Conservation (phyloP, 176 grass and related monocot genomes). For the Paspalum vaginatum region DNA sequence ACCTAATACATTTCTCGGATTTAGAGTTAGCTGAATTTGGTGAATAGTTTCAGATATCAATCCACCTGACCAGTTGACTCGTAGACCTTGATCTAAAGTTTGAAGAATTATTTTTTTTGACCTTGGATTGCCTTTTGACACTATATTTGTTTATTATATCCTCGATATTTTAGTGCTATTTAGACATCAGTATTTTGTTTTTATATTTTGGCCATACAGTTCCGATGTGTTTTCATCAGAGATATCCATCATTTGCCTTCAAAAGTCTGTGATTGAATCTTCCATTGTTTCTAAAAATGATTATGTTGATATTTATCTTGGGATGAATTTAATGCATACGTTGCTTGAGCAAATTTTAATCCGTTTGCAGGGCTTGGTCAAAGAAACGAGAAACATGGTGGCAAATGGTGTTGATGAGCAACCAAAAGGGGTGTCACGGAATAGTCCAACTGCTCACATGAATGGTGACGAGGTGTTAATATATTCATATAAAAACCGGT, state of each 20-base stretch:
- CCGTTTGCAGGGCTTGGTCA: conserved; percentile 13
- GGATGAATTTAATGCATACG: background rate
- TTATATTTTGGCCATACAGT: background rate
- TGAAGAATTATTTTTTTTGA: background rate
- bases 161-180: background rate
- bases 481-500: conserved; percentile 9
- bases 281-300: background rate
- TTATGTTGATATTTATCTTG: conserved; percentile 11
- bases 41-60: background rate
- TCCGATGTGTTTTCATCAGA: background rate
- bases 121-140: background rate
- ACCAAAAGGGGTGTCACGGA: conserved; percentile 20
- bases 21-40: background rate
- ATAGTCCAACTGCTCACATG: background rate
- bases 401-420: conserved; percentile 32
- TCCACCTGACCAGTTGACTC: background rate
- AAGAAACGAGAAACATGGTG: conserved; percentile 44
- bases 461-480: conserved; percentile 28
- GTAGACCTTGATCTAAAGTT: background rate
- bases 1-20: conserved; percentile 2
- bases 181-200: background rate
- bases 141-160: background rate
- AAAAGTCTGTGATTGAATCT: background rate
- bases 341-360: background rate
- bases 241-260: background rate